Conservation (phyloP, 345 rosid species). For the Excoecaria cochinchinensis region DNA sequence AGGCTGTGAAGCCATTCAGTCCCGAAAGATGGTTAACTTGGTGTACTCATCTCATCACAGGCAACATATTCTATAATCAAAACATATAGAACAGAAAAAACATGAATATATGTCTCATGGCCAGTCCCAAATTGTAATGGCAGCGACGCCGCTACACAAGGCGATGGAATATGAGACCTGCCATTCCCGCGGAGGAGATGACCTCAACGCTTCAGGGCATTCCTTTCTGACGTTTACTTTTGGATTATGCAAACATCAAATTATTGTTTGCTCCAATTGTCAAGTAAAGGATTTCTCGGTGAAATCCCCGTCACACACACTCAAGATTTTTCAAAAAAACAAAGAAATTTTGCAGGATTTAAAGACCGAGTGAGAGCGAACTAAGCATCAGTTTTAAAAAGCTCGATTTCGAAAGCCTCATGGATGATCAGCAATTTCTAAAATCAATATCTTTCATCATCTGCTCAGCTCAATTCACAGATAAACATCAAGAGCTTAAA, state of each 20-base stretch:
- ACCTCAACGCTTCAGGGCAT: conserved; percentile 28
- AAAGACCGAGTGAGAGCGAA: too few relatives aligned
- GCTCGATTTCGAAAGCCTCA: conserved; percentile 57
- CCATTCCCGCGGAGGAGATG: neutral
- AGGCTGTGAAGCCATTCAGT: conserved; percentile 33
- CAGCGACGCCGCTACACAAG: conserved; percentile 56
- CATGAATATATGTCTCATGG: conserved; percentile 27
- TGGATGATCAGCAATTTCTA: conserved; percentile 24
- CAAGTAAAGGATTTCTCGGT: neutral
- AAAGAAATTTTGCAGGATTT: too few relatives aligned
- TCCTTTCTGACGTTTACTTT: conserved; percentile 34
- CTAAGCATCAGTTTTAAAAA: conserved; percentile 65
- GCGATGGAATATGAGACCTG: conserved; percentile 61
- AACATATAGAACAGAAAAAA: neutral
- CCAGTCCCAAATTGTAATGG: conserved; percentile 45
- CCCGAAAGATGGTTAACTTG: conserved; percentile 31
- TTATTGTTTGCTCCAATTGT: neutral
- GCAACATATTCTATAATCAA: neutral
- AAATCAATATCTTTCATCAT: conserved; percentile 40
- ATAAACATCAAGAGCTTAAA: neutral
- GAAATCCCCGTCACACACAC: neutral
- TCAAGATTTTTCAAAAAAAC: neutral
- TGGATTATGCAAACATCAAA: conserved; percentile 40
- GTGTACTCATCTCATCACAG: conserved; percentile 20
- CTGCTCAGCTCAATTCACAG: conserved; percentile 30